Evolutionary conservation across 768 basidiomycete genomes (phyloP).

Genomic region (Serendipita sp.): DNA sequence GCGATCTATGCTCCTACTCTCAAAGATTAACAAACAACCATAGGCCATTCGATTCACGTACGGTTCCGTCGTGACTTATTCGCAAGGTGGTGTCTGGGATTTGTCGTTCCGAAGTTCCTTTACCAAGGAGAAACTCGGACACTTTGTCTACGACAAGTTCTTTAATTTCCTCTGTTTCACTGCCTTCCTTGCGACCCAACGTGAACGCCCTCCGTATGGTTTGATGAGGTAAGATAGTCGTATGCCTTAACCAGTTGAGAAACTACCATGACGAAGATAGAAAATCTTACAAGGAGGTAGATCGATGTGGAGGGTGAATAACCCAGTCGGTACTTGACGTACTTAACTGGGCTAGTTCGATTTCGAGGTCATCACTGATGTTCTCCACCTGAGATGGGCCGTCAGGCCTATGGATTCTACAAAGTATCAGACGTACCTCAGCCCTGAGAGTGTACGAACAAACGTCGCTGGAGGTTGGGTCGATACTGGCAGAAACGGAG

Average conservation of each 20-base stretch:
- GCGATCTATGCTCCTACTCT: neutral
- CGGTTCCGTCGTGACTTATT: neutral
- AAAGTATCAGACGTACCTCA: slow-evolving; percentile 9
- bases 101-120: neutral
- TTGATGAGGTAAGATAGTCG: neutral
- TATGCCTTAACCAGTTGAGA: neutral
- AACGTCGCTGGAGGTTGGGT: slow-evolving; percentile 23
- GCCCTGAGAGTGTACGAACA: slow-evolving; percentile 10
- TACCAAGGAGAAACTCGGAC: neutral
- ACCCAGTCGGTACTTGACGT: slow-evolving; percentile 56
- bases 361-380: slow-evolving; percentile 21
- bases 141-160: neutral
- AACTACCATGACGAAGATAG: neutral
- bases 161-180: neutral
- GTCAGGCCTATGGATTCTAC: neutral
- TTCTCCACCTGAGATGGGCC: slow-evolving; percentile 38
- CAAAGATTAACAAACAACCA: too few species aligned
- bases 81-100: neutral
- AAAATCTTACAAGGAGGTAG: slow-evolving; percentile 9
- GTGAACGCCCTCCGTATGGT: neutral
- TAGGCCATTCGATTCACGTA: neutral
- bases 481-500: slow-evolving; percentile 31
- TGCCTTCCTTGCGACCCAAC: neutral
- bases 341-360: slow-evolving; percentile 41
- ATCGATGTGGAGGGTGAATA: slow-evolving; percentile 25